A percentile compares a stretch with the other conserved stretches of the same genome.
These are phyloP conservation scores for Kondoa malvinella DNA, from an alignment of 768 basidiomycete genomes.

Conservation along the genomic window DNA sequence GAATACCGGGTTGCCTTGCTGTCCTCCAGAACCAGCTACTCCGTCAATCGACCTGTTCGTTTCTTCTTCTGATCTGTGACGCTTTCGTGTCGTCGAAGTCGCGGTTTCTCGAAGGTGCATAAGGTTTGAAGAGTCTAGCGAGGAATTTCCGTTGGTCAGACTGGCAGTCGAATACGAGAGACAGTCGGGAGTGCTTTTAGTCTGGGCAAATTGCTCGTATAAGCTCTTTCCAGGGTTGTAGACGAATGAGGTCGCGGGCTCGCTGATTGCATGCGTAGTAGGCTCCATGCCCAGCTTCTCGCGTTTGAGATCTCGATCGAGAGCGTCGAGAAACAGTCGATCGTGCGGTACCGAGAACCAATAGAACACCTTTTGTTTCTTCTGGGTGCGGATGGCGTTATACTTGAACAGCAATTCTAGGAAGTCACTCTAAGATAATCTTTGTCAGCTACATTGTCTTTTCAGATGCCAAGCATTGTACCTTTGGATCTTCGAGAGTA, in stretches of 20 bases:
- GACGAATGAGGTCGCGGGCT: slow-evolving; percentile 72
- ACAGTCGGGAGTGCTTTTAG: no score
- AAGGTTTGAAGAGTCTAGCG: no score
- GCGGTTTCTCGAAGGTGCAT: no score
- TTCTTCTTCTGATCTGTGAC: no score
- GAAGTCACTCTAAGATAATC: slow-evolving; percentile 54
- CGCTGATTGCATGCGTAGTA: slow-evolving; percentile 56
- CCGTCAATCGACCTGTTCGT: no score
- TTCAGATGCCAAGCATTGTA: slow-evolving; percentile 25
- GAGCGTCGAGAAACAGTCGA: slow-evolving; percentile 85
- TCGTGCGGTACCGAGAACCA: slow-evolving; percentile 98
- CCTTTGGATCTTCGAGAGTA: slow-evolving; percentile 90
- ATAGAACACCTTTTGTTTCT: slow-evolving; percentile 98
- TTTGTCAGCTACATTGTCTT: background rate
- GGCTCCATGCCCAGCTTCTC: slow-evolving; percentile 80
- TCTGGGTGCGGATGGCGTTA: slow-evolving; percentile 91
- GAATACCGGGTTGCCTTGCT: no score
- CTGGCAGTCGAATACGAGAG: no score
- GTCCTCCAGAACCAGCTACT: no score
- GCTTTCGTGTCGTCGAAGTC: no score
- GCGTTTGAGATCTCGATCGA: slow-evolving; percentile 87
- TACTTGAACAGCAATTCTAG: slow-evolving; percentile 87
- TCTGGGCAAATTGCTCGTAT: background rate
- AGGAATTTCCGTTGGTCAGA: no score
- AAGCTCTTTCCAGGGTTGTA: slow-evolving; percentile 42